Evolutionary conservation across 768 basidiomycete species (phyloP).

Genomic region (Rubroboletus pulcherrimus): DNA sequence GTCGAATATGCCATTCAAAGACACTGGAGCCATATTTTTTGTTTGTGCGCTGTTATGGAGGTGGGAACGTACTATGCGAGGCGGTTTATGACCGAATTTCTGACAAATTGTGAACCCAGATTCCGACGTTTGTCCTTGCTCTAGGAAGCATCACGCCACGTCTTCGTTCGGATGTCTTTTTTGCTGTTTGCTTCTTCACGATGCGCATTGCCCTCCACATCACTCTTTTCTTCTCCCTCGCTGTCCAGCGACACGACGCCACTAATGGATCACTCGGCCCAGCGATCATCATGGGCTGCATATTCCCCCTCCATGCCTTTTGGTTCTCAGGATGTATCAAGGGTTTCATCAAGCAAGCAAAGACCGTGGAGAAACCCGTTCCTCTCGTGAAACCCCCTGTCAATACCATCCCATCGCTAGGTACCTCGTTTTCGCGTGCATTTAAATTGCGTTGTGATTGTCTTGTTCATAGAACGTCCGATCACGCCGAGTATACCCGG

Average conservation of each 20-base stretch:
- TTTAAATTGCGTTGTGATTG: neutral
- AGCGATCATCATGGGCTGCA: conserved; percentile 34
- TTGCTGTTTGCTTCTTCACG: conserved; percentile 47
- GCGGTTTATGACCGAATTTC: neutral
- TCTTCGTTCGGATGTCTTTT: conserved; percentile 46
- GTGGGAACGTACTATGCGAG: conserved; percentile 16
- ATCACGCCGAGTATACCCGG: conserved; percentile 6
- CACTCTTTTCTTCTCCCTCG: conserved; percentile 32
- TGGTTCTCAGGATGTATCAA: conserved; percentile 53
- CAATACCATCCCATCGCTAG: neutral
- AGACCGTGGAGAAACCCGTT: neutral
- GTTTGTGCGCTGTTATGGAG: conserved; percentile 47
- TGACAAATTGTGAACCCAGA: conserved; percentile 22
- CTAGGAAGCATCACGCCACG: conserved; percentile 41
- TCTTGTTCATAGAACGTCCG: conserved; percentile 14
- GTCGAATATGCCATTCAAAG: conserved; percentile 37
- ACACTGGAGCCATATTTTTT: conserved; percentile 41
- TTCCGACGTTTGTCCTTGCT: conserved; percentile 54
- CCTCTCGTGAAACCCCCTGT: conserved; percentile 2
- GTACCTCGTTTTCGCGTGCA: conserved; percentile 1
- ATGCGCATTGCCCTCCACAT: conserved; percentile 49
- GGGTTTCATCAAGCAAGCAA: conserved; percentile 40
- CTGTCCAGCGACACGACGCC: conserved; percentile 27
- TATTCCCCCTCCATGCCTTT: conserved; percentile 47
- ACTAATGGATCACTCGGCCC: conserved; percentile 39